These are phyloP conservation scores for Psophocarpus tetragonolobus DNA, from an alignment of 306 rosid genomes.

Conservation along the genomic window DNA sequence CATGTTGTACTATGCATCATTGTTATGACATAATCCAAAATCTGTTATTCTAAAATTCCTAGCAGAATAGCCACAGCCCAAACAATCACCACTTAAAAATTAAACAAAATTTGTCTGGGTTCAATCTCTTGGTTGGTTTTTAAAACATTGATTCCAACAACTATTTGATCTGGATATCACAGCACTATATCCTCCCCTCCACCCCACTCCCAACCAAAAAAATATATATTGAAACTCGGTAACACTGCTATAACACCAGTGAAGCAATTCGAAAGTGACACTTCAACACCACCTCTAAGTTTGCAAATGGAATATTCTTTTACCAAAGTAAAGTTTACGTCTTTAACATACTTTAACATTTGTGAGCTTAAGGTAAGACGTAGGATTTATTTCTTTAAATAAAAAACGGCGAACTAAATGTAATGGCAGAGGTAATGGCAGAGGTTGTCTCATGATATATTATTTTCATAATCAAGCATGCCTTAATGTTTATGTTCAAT, in stretches of 20 bases:
- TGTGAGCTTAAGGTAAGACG: neutral
- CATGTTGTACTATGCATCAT: neutral
- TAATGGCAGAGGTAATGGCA: neutral
- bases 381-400: neutral
- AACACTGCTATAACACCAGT: neutral
- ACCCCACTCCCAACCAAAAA: neutral
- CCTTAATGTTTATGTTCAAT: neutral
- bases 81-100: neutral
- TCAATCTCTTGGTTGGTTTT: neutral
- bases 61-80: neutral
- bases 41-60: neutral
- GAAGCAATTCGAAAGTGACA: neutral
- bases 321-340: neutral
- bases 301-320: neutral
- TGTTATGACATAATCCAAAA: neutral
- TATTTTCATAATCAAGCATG: neutral
- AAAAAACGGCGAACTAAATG: too few species aligned
- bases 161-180: neutral
- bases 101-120: neutral
- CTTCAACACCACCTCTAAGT: neutral
- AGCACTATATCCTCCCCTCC: neutral
- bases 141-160: neutral
- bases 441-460: neutral
- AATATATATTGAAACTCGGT: neutral
- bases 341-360: neutral